Conservation (phyloP, 2,329 filamentous ascomycete genomes). For the Pyrenophora tritici-repentis region DNA sequence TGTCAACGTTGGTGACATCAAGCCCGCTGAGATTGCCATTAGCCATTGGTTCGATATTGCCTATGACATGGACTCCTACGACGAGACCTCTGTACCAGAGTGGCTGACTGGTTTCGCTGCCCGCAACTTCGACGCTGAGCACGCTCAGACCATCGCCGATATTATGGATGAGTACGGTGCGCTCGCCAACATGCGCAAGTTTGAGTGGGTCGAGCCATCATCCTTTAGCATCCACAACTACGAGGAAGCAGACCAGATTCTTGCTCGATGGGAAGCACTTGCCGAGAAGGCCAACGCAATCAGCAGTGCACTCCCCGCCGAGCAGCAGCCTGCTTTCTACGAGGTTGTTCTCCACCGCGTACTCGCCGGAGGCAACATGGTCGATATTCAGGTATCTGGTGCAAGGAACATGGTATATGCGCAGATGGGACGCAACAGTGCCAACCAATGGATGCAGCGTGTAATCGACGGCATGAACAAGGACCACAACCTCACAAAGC, state of each 20-base stretch:
- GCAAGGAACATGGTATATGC: constrained; percentile 46
- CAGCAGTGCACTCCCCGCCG: constrained; percentile 58
- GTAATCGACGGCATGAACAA: constrained; percentile 46
- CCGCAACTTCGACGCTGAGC: constrained; percentile 60
- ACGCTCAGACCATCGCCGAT: constrained; percentile 56
- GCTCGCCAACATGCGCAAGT: constrained; percentile 64
- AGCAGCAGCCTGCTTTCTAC: constrained; percentile 64
- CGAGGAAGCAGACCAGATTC: constrained; percentile 64
- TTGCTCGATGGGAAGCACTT: constrained; percentile 61
- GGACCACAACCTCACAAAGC: constrained; percentile 44
- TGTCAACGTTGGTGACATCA: constrained; percentile 70
- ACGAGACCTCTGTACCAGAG: constrained; percentile 58
- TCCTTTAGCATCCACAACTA: constrained; percentile 68
- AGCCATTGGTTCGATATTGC: constrained; percentile 71
- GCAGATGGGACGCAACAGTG: constrained; percentile 47
- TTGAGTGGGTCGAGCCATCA: constrained; percentile 63
- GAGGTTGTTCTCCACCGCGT: constrained; percentile 66
- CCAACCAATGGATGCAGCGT: constrained; percentile 44
- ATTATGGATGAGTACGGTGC: constrained; percentile 62
- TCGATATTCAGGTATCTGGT: constrained; percentile 53
- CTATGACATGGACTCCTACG: constrained; percentile 65
- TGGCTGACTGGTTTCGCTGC: constrained; percentile 64
- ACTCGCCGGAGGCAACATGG: constrained; percentile 61
- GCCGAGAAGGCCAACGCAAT: constrained; percentile 60
- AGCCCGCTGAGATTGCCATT: constrained; percentile 68